Evolutionary conservation across 768 basidiomycete species (phyloP).

Genomic region (Melanogaster broomeanus): DNA sequence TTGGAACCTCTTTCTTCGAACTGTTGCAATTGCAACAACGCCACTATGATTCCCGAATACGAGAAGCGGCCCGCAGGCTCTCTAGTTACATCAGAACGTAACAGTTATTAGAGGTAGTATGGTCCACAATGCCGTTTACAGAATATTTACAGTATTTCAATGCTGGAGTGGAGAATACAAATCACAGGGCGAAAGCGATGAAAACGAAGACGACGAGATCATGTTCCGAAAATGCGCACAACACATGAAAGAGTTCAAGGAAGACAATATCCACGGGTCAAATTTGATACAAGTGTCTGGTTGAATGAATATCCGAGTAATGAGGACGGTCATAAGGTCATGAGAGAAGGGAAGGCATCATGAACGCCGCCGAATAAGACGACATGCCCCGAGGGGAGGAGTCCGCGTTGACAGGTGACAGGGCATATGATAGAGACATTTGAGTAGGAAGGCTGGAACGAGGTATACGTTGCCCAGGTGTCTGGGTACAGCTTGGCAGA

Average conservation of each 20-base stretch:
- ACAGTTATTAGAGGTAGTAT: constrained; percentile 28
- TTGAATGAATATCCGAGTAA: constrained; percentile 19
- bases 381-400: constrained; percentile 20
- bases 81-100: constrained; percentile 44
- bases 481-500: constrained; percentile 32
- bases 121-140: constrained; percentile 28
- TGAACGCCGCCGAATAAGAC: constrained; percentile 30
- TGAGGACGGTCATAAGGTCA: constrained; percentile 29
- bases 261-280: constrained; percentile 32
- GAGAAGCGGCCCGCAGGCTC: constrained; percentile 64
- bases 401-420: constrained; percentile 39
- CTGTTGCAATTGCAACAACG: constrained; percentile 58
- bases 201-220: constrained; percentile 17
- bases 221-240: constrained; percentile 13
- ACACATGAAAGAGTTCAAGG: constrained; percentile 18
- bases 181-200: constrained; percentile 15
- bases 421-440: constrained; percentile 44
- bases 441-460: constrained; percentile 32
- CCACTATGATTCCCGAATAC: constrained; percentile 69
- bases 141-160: constrained; percentile 36
- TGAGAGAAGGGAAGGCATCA: constrained; percentile 36
- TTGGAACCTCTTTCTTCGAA: constrained; percentile 89
- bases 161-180: constrained; percentile 22
- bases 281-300: constrained; percentile 24
- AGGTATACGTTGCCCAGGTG: constrained; percentile 37